A percentile compares a stretch with the other conserved stretches of the same genome.
phyloP scores from a whole-genome alignment of 1,139 yeast genomes.

The Scheffersomyces titani region DNA sequence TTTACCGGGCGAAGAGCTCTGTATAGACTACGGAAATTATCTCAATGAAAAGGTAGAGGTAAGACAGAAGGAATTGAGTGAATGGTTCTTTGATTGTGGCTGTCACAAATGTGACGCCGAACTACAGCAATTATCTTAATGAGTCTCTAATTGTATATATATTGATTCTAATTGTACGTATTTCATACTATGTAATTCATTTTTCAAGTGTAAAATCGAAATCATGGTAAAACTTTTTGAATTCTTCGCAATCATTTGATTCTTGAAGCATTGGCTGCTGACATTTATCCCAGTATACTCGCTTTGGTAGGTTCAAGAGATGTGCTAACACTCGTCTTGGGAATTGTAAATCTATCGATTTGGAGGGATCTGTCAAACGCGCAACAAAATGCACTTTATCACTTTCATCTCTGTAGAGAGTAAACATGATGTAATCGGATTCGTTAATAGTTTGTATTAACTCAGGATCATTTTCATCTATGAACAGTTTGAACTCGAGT shows the following conservation, averaged over 20 bases:
- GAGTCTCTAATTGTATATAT: neutral
- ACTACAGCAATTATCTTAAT: neutral
- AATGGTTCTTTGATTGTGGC: slow-evolving; percentile 65
- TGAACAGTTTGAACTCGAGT: slow-evolving; percentile 39
- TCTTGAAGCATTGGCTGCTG: slow-evolving; percentile 60
- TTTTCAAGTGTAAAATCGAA: slow-evolving; percentile 40
- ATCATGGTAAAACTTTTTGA: slow-evolving; percentile 49
- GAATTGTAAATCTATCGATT: slow-evolving; percentile 66
- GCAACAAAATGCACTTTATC: slow-evolving; percentile 22
- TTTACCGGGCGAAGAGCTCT: slow-evolving; percentile 50
- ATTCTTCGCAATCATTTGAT: slow-evolving; percentile 57
- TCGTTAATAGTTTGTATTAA: slow-evolving; percentile 28
- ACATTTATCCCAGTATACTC: slow-evolving; percentile 76
- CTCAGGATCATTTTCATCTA: slow-evolving; percentile 22
- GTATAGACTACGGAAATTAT: slow-evolving; percentile 63
- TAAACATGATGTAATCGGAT: slow-evolving; percentile 43
- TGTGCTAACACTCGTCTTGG: slow-evolving; percentile 76
- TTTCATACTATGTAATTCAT: neutral
- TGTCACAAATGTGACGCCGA: slow-evolving; percentile 48
- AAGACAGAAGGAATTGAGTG: slow-evolving; percentile 46
- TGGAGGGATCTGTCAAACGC: slow-evolving; percentile 22
- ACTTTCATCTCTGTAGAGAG: slow-evolving; percentile 21
- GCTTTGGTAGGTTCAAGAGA: slow-evolving; percentile 56
- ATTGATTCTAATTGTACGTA: neutral
- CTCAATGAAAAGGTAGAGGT: slow-evolving; percentile 39